A percentile compares a stretch with the other conserved stretches of the same genome.
Conservation (phyloP, 805 yeast species). For the Scheffersomyces coipomensis region DNA sequence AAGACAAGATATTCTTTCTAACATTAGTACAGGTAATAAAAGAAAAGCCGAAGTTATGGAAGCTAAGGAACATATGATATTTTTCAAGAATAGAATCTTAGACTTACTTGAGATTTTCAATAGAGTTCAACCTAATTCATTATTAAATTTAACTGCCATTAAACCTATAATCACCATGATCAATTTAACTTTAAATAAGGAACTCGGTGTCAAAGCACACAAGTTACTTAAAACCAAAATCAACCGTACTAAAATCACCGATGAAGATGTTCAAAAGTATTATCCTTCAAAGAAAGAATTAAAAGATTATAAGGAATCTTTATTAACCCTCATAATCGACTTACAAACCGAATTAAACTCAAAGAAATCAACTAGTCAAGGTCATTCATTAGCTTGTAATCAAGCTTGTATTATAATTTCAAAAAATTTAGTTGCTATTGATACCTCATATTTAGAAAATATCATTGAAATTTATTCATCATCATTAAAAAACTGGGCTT, state of each 20-base stretch:
- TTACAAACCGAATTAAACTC: constrained; percentile 45
- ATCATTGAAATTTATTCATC: constrained; percentile 57
- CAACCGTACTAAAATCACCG: constrained; percentile 44
- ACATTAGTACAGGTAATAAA: constrained; percentile 54
- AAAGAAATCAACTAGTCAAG: constrained; percentile 42
- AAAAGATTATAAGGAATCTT: constrained; percentile 13
- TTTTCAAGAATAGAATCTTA: constrained; percentile 74
- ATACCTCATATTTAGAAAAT: constrained; percentile 33
- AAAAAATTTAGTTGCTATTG: constrained; percentile 47
- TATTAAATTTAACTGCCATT: constrained; percentile 42
- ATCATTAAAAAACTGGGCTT: constrained; percentile 63
- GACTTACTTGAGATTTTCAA: constrained; percentile 71
- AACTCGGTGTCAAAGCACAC: constrained; percentile 72
- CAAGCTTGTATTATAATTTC: constrained; percentile 66
- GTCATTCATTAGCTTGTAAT: constrained; percentile 56
- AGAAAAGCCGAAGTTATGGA: constrained; percentile 71
- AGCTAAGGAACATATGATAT: constrained; percentile 76
- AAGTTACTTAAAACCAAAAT: constrained; percentile 63
- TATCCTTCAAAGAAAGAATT: constrained; percentile 14
- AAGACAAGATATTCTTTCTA: constrained; percentile 63
- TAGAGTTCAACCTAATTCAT: constrained; percentile 42
- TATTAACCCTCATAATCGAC: constrained; percentile 29
- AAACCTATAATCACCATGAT: constrained; percentile 61
- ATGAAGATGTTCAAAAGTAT: constrained; percentile 15
- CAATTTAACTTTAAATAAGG: constrained; percentile 64